A percentile compares a stretch with the other conserved stretches of the same genome.
Conservation (phyloP, 768 basidiomycete genomes). For the Rhodotorula graminis region DNA sequence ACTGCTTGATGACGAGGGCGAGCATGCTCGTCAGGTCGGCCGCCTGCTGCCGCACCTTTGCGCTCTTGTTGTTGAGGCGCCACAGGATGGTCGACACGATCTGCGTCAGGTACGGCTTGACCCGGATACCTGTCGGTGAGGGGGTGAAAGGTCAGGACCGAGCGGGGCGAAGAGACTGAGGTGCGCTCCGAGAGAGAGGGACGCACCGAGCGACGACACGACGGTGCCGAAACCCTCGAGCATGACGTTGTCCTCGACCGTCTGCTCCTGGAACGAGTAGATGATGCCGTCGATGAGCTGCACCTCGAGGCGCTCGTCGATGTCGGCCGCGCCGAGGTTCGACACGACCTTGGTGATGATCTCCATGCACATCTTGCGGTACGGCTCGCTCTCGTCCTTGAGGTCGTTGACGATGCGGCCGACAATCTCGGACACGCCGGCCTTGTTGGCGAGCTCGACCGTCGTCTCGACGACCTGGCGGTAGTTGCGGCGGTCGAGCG, state of each 20-base stretch:
- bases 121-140: slow-evolving; percentile 65
- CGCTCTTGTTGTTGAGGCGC: slow-evolving; percentile 99
- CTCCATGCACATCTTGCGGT: slow-evolving; percentile 97
- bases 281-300: slow-evolving; percentile 96
- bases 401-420: slow-evolving; percentile 80
- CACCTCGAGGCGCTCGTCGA: slow-evolving; percentile 91
- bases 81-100: slow-evolving; percentile 98
- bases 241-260: slow-evolving; percentile 98
- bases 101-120: slow-evolving; percentile 97
- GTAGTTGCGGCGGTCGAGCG: slow-evolving; percentile 91
- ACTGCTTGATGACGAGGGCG: slow-evolving; percentile 97
- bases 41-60: slow-evolving; percentile 97
- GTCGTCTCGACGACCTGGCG: slow-evolving; percentile 97
- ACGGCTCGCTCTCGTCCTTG: slow-evolving; percentile 58
- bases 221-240: slow-evolving; percentile 96
- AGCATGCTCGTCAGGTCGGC: slow-evolving; percentile 96
- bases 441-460: slow-evolving; percentile 94
- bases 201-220: slow-evolving; percentile 76
- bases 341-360: slow-evolving; percentile 95
- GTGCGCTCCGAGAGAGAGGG: too few species aligned
- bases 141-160: neutral
- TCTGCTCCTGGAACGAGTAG: slow-evolving; percentile 99
- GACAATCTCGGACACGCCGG: slow-evolving; percentile 93
- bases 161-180: neutral
- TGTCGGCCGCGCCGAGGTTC: slow-evolving; percentile 90